These are phyloP conservation scores for Potentilla sterilis DNA, from an alignment of 306 rosid species.

Conservation along the genomic window DNA sequence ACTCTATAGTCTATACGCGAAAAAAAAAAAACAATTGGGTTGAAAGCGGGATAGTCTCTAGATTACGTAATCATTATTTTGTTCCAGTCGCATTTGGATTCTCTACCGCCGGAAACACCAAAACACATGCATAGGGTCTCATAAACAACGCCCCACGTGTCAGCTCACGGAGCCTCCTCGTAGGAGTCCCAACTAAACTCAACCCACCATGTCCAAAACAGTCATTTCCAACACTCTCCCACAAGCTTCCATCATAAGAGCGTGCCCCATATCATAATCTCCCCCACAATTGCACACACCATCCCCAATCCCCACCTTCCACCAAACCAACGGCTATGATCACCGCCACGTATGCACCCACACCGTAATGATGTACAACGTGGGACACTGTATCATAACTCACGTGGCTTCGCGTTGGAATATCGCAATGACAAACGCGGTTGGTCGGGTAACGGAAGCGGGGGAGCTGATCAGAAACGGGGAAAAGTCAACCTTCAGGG, in stretches of 20 bases:
- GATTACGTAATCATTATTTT: background rate
- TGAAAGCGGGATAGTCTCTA: background rate
- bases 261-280: constrained; percentile 26
- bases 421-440: background rate
- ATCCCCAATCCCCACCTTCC: background rate
- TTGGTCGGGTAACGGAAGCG: constrained; percentile 29
- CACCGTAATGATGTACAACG: background rate
- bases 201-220: background rate
- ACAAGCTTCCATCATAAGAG: constrained; percentile 24
- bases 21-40: background rate
- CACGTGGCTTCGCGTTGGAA: background rate
- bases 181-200: background rate
- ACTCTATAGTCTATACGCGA: too few relatives aligned
- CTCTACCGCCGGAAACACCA: constrained; percentile 2
- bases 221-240: background rate
- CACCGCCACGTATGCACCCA: too few relatives aligned
- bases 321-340: background rate
- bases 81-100: background rate
- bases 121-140: background rate
- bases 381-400: background rate
- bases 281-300: background rate
- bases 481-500: constrained; percentile 45
- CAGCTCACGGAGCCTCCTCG: background rate
- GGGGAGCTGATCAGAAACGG: background rate
- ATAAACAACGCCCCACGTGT: background rate